phyloP scores from a whole-genome alignment of 345 rosid genomes.

The Lepidium africanum region DNA sequence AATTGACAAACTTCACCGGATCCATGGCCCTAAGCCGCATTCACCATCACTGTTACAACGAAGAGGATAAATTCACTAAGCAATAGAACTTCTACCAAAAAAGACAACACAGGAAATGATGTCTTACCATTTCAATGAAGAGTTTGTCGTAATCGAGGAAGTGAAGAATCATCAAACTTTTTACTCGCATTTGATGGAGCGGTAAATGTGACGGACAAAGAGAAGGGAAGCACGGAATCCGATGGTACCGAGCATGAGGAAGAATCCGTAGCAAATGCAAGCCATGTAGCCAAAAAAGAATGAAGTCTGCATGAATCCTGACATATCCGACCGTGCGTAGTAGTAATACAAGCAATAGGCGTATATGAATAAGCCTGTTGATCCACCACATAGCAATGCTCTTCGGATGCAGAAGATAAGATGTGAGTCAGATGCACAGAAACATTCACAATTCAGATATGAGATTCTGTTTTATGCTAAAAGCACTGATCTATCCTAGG shows the following conservation, averaged over 20 bases:
- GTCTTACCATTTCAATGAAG: not conserved
- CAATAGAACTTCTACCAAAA: not conserved
- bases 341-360: constrained; percentile 44
- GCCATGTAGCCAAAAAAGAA: constrained; percentile 56
- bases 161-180: not conserved
- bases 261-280: constrained; percentile 43
- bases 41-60: not conserved
- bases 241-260: constrained; percentile 39
- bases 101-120: not conserved
- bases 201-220: constrained; percentile 43
- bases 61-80: not conserved
- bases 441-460: not conserved
- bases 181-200: constrained; percentile 40
- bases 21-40: not conserved
- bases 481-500: not conserved
- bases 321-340: constrained; percentile 37
- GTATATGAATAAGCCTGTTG: constrained; percentile 39
- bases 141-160: not conserved
- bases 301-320: constrained; percentile 47
- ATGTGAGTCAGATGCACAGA: not conserved
- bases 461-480: not conserved
- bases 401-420: constrained; percentile 13
- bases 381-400: constrained; percentile 45
- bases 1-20: not conserved
- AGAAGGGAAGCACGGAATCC: constrained; percentile 40